These are phyloP conservation scores for Paraphaeosphaeria minitans DNA, from an alignment of 2,329 filamentous ascomycete genomes.

Conservation along the genomic window DNA sequence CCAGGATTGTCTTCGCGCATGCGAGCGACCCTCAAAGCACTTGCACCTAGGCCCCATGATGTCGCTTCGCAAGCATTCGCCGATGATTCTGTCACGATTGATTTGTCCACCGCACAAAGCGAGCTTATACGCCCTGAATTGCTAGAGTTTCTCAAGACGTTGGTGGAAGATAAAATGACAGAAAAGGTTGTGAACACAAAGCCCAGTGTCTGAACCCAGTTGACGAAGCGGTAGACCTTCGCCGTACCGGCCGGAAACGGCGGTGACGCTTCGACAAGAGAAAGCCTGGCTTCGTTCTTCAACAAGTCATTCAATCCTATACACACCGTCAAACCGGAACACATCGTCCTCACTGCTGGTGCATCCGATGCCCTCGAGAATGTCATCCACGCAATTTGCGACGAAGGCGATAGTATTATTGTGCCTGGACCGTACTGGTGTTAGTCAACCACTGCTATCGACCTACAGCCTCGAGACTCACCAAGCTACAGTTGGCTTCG, in stretches of 20 bases:
- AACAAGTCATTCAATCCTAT: constrained; percentile 35
- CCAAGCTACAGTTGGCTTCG: constrained; percentile 27
- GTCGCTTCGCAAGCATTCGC: constrained; percentile 17
- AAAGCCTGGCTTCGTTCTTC: constrained; percentile 35
- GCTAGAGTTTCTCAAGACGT: constrained; percentile 36
- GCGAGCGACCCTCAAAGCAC: constrained; percentile 21
- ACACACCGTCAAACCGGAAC: constrained; percentile 31
- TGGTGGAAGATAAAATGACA: constrained; percentile 26
- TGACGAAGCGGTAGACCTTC: constrained; percentile 24
- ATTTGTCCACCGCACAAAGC: constrained; percentile 36
- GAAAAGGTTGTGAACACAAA: constrained; percentile 19
- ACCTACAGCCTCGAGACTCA: not conserved
- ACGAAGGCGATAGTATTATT: constrained; percentile 39
- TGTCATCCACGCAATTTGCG: constrained; percentile 35
- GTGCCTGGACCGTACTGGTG: constrained; percentile 40
- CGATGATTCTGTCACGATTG: constrained; percentile 22
- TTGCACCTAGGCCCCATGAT: constrained; percentile 17
- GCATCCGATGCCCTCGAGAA: constrained; percentile 34
- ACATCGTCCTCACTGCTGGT: constrained; percentile 36
- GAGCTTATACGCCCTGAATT: constrained; percentile 34
- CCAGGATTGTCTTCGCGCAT: constrained; percentile 35
- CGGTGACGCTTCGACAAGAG: constrained; percentile 24
- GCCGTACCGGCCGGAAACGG: constrained; percentile 22
- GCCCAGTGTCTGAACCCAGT: not conserved
- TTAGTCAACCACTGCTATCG: constrained; percentile 17